phyloP scores from a whole-genome alignment of 495 filamentous ascomycete species.

The Penicillium fimorum region DNA sequence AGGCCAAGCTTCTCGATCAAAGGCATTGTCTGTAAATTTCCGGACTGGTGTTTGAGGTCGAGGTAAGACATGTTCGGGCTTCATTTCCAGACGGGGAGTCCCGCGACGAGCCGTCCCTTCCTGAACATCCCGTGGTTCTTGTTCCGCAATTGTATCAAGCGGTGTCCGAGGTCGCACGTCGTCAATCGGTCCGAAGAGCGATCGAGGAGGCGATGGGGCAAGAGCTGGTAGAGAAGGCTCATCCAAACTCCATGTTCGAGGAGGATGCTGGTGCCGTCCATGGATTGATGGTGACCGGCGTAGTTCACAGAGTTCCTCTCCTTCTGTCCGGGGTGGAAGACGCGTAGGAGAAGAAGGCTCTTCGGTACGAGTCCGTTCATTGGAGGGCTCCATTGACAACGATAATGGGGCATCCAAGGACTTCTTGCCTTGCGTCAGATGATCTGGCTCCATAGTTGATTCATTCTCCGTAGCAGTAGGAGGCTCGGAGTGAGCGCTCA shows the following conservation, averaged over 20 bases:
- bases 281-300: slow-evolving; percentile 42
- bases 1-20: slow-evolving; percentile 52
- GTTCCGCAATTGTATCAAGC: slow-evolving; percentile 40
- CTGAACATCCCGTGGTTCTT: slow-evolving; percentile 32
- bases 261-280: slow-evolving; percentile 32
- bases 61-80: slow-evolving; percentile 42
- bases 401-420: slow-evolving; percentile 24
- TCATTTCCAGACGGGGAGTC: slow-evolving; percentile 45
- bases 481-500: slow-evolving; percentile 10
- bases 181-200: slow-evolving; percentile 27
- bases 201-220: slow-evolving; percentile 27
- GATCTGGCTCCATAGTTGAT: slow-evolving; percentile 17
- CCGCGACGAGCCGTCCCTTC: slow-evolving; percentile 23
- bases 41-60: slow-evolving; percentile 41
- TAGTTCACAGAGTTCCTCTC: slow-evolving; percentile 26
- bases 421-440: slow-evolving; percentile 11
- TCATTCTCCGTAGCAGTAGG: slow-evolving; percentile 12
- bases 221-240: slow-evolving; percentile 25
- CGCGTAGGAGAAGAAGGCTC: slow-evolving; percentile 18
- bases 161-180: slow-evolving; percentile 39
- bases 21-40: slow-evolving; percentile 52
- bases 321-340: slow-evolving; percentile 22
- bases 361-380: slow-evolving; percentile 42
- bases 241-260: slow-evolving; percentile 36
- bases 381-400: slow-evolving; percentile 48